Evolutionary conservation across 176 grass and related monocot species (phyloP).

Genomic region (Aegilops tauschii): DNA sequence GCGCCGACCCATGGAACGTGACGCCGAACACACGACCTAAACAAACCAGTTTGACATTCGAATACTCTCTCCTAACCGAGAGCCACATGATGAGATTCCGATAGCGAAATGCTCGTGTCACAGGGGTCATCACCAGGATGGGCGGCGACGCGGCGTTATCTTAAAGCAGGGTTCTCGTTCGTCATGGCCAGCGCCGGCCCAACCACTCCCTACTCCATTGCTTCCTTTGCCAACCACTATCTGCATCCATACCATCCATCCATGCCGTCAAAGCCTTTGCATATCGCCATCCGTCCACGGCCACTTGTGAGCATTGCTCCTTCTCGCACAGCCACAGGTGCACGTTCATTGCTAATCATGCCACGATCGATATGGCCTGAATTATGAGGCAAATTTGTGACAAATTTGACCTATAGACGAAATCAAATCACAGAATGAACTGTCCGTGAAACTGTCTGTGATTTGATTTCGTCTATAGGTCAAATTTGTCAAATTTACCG

Average conservation of each 20-base stretch:
- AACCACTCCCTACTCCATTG: conserved; percentile 21
- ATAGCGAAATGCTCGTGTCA: neutral
- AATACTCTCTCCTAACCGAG: neutral
- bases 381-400: neutral
- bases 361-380: neutral
- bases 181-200: neutral
- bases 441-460: no score
- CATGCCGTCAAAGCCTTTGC: neutral
- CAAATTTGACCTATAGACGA: no score
- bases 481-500: no score
- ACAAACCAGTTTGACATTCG: neutral
- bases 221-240: neutral
- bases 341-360: neutral
- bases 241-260: neutral
- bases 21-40: neutral
- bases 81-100: neutral
- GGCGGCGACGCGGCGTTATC: conserved; percentile 1
- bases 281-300: neutral
- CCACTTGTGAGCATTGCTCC: neutral
- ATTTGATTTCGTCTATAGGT: no score
- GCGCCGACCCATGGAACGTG: neutral
- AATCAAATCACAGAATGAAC: no score
- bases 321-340: neutral
- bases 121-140: neutral
- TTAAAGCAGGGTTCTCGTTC: conserved; percentile 18